A percentile compares a stretch with the other conserved stretches of the same genome.
phyloP scores from a whole-genome alignment of 768 basidiomycete genomes.

The Suillus americanus region DNA sequence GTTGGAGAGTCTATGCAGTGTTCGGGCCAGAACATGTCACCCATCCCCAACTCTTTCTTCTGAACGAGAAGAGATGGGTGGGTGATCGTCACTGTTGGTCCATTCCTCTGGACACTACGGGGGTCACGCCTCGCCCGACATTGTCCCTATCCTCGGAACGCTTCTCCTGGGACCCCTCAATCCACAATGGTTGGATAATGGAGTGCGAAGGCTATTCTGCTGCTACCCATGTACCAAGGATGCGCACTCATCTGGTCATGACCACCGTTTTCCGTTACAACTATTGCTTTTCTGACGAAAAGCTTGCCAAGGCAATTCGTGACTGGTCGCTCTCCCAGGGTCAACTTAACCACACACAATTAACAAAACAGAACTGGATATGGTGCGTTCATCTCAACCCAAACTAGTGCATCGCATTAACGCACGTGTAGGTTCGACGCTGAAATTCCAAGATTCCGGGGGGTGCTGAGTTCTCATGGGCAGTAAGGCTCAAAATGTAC shows the following conservation, averaged over 20 bases:
- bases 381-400: constrained; percentile 15
- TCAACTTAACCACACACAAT: not conserved
- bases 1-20: constrained; percentile 32
- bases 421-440: constrained; percentile 19
- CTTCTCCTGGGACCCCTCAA: constrained; percentile 17
- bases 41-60: constrained; percentile 17
- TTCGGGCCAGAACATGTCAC: constrained; percentile 6
- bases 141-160: constrained; percentile 12
- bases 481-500: not conserved
- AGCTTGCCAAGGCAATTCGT: not conserved
- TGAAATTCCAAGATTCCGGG: constrained; percentile 16
- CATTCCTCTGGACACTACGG: constrained; percentile 26
- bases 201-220: not conserved
- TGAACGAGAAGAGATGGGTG: constrained; percentile 26
- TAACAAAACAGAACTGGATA: constrained; percentile 16
- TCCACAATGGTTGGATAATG: constrained; percentile 22
- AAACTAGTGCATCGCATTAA: not conserved
- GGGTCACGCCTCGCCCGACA: constrained; percentile 12
- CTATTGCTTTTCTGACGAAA: constrained; percentile 16
- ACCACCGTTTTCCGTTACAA: constrained; percentile 27
- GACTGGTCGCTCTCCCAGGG: constrained; percentile 14
- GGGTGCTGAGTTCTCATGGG: not conserved
- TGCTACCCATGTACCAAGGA: not conserved
- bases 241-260: constrained; percentile 7
- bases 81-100: constrained; percentile 32